Conservation (phyloP, 805 yeast species). For the Starmerella khaoyaiensis region DNA sequence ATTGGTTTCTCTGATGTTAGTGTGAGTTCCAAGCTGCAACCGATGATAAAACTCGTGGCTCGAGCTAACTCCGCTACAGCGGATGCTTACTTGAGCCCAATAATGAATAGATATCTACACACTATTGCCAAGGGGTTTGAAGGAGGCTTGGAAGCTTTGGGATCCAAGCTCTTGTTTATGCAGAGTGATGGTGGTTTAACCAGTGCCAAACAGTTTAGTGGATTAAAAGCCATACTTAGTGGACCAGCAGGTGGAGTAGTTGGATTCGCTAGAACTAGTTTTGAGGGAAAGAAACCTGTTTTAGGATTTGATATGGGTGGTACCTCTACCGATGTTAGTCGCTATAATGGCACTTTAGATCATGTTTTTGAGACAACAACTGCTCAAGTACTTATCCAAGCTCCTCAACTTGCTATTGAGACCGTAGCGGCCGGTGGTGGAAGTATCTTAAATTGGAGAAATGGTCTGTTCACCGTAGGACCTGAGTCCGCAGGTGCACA, state of each 20-base stretch:
- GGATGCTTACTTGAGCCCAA: conserved; percentile 76
- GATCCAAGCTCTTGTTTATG: conserved; percentile 47
- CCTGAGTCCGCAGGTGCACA: conserved; percentile 81
- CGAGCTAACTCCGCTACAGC: conserved; percentile 69
- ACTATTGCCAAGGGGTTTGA: conserved; percentile 51
- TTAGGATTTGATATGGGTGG: conserved; percentile 90
- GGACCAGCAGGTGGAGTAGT: conserved; percentile 99
- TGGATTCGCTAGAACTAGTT: conserved; percentile 79
- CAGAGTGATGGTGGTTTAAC: conserved; percentile 94
- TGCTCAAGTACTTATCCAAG: conserved; percentile 71
- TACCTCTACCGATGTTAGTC: conserved; percentile 73
- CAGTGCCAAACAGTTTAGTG: conserved; percentile 71
- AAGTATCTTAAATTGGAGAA: conserved; percentile 50
- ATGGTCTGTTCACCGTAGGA: conserved; percentile 67
- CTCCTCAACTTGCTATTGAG: conserved; percentile 71
- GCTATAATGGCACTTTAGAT: conserved; percentile 56
- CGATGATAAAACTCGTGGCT: conserved; percentile 66
- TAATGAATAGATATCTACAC: conserved; percentile 48
- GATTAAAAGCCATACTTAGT: conserved; percentile 73
- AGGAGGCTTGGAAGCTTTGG: conserved; percentile 35
- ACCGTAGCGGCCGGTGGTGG: conserved; percentile 86
- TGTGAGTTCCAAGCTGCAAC: conserved; percentile 53
- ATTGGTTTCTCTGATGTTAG: conserved; percentile 61
- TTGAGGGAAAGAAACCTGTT: conserved; percentile 36
- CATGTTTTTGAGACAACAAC: conserved; percentile 75